phyloP scores from a whole-genome alignment of 495 filamentous ascomycete species.

The Aspergillus heteromorphus region DNA sequence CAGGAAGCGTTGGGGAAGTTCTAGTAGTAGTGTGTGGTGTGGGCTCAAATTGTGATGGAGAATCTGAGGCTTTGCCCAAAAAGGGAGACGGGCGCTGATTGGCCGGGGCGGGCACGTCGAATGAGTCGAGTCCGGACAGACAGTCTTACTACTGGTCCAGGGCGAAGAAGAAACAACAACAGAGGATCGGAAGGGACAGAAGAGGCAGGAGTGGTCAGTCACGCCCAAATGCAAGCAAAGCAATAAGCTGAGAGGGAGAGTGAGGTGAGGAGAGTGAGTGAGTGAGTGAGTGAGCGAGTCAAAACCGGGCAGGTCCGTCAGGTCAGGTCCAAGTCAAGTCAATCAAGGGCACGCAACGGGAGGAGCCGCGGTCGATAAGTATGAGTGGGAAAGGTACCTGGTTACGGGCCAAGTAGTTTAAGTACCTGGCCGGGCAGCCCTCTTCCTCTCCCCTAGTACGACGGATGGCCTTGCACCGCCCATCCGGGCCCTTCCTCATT shows the following conservation, averaged over 20 bases:
- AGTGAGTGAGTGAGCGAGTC: no score
- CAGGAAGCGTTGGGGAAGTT: slow-evolving; percentile 10
- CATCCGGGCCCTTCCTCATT: neutral
- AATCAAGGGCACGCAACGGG: neutral
- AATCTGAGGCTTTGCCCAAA: slow-evolving; percentile 18
- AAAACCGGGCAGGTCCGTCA: no score
- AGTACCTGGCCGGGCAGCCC: neutral
- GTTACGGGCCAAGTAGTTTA: slow-evolving; percentile 1
- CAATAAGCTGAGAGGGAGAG: no score
- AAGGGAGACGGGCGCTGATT: slow-evolving; percentile 9
- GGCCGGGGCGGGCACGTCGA: slow-evolving; percentile 1
- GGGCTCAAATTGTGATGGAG: slow-evolving; percentile 15
- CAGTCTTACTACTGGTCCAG: neutral
- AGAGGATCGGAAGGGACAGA: neutral
- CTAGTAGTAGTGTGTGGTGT: no score
- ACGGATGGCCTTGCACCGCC: neutral
- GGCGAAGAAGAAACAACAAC: neutral
- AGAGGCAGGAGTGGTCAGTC: no score
- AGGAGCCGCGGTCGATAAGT: neutral
- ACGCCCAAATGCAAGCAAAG: no score
- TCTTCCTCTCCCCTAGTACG: neutral
- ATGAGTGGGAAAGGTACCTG: neutral
- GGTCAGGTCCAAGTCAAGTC: no score
- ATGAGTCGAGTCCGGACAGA: neutral
- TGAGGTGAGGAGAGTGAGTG: no score